Percentiles rank a stretch among this genome's conserved stretches.
Evolutionary conservation across 2,329 filamentous ascomycete genomes (phyloP).

Genomic region (Akanthomyces dipterigenus): DNA sequence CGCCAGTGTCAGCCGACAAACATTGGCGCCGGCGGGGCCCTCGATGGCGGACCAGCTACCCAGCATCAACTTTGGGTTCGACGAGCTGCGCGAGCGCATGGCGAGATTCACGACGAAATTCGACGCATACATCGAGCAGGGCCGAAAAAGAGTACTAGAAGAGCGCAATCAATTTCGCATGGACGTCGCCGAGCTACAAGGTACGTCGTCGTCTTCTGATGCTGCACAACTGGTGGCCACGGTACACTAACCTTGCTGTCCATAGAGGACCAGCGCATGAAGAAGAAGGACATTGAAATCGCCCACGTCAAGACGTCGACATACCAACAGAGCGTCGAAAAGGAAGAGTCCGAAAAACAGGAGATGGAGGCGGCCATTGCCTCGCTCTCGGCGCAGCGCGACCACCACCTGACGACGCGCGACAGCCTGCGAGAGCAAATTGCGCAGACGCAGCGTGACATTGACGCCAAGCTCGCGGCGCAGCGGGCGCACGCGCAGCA

Average conservation of each 20-base stretch:
- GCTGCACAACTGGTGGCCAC: not conserved
- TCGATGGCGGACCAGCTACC: conserved; percentile 75
- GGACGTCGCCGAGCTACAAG: conserved; percentile 82
- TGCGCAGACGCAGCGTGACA: conserved; percentile 60
- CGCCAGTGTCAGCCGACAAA: conserved; percentile 52
- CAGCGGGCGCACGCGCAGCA: conserved; percentile 66
- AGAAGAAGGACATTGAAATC: conserved; percentile 81
- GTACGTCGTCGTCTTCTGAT: conserved; percentile 38
- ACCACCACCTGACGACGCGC: conserved; percentile 50
- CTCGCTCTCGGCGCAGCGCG: conserved; percentile 51
- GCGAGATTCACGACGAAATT: conserved; percentile 83
- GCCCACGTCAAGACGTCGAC: conserved; percentile 62
- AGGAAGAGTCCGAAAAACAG: conserved; percentile 68
- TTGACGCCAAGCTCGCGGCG: conserved; percentile 62
- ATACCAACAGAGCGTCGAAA: conserved; percentile 67
- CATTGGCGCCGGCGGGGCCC: conserved; percentile 50
- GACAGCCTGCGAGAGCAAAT: conserved; percentile 56
- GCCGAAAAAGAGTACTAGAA: conserved; percentile 80
- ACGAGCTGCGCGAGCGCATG: conserved; percentile 93
- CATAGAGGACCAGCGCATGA: conserved; percentile 85
- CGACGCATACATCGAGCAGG: conserved; percentile 88
- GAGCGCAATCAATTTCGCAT: conserved; percentile 92
- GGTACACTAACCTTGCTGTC: not conserved
- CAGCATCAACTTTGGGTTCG: conserved; percentile 90
- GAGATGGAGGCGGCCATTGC: conserved; percentile 64